A percentile compares a stretch with the other conserved stretches of the same genome.
Evolutionary conservation across 371 early-diverging fungal species (phyloP).

Genomic region (Lichtheimia ramosa): DNA sequence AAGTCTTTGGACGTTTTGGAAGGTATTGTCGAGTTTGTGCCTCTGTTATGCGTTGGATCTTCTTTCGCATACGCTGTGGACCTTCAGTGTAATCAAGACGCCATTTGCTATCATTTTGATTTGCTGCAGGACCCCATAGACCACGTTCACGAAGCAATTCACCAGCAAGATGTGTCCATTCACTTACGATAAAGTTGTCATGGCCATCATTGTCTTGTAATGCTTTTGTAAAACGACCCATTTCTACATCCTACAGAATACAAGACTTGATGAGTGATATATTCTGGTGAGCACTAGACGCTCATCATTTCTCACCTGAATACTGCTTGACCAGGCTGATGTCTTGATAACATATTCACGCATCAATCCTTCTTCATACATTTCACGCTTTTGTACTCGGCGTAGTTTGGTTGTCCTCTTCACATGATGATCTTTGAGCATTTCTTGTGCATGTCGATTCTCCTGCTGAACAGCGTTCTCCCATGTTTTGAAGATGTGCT

Average conservation of each 20-base stretch:
- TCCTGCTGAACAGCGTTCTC: constrained; percentile 57
- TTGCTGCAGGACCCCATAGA: constrained; percentile 56
- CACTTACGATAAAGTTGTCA: constrained; percentile 62
- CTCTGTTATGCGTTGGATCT: constrained; percentile 34
- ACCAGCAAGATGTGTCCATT: constrained; percentile 63
- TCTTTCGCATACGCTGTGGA: constrained; percentile 60
- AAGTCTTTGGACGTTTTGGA: constrained; percentile 43
- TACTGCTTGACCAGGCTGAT: constrained; percentile 56
- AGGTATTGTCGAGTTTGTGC: constrained; percentile 38
- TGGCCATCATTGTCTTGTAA: constrained; percentile 65
- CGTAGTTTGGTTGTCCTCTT: constrained; percentile 60
- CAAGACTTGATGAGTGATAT: background rate
- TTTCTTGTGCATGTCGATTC: constrained; percentile 57
- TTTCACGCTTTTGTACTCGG: constrained; percentile 50
- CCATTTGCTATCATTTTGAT: constrained; percentile 50
- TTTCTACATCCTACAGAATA: constrained; percentile 48
- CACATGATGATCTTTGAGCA: constrained; percentile 41
- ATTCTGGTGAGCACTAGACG: background rate
- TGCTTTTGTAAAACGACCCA: constrained; percentile 56
- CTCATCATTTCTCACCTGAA: constrained; percentile 34
- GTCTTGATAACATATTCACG: constrained; percentile 59
- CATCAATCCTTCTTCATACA: constrained; percentile 52
- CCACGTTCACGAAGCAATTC: constrained; percentile 63
- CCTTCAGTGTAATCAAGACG: constrained; percentile 78
- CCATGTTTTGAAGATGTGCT: constrained; percentile 63